These are phyloP conservation scores for Cylindrotheca closterium DNA, from an alignment of 108 stramenopile genomes.

Conservation along the genomic window DNA sequence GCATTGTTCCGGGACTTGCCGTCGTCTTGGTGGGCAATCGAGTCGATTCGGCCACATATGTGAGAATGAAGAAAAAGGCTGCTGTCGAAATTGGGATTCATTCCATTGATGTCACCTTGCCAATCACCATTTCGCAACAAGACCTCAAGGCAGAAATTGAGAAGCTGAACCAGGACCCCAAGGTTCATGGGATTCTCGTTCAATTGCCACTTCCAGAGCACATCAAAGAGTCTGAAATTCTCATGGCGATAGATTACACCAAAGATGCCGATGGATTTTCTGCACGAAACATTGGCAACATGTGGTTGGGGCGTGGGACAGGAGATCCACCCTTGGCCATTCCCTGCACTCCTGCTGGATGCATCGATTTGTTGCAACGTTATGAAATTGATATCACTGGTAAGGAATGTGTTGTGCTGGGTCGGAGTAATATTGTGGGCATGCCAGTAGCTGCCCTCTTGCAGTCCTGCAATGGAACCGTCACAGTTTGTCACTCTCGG, in stretches of 20 bases:
- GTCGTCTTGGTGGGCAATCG: conserved; percentile 89
- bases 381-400: conserved; percentile 78
- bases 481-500: conserved; percentile 90
- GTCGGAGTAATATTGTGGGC: conserved; percentile 84
- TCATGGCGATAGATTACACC: conserved; percentile 53
- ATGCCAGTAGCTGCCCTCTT: conserved; percentile 90
- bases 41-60: conserved; percentile 90
- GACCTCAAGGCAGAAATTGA: conserved; percentile 60
- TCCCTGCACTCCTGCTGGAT: conserved; percentile 86
- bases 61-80: conserved; percentile 95
- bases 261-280: conserved; percentile 97
- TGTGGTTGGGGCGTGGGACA: conserved; percentile 38
- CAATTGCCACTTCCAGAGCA: conserved; percentile 92
- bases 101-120: conserved; percentile 72
- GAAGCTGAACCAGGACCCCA: conserved; percentile 70
- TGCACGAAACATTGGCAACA: conserved; percentile 79
- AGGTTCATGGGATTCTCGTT: conserved; percentile 94
- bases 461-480: conserved; percentile 84
- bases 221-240: conserved; percentile 75
- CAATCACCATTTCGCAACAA: conserved; percentile 71
- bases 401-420: conserved; percentile 91
- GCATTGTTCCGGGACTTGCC: conserved; percentile 75
- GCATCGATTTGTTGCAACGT: conserved; percentile 92
- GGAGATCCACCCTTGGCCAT: conserved; percentile 53
- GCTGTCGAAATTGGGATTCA: conserved; percentile 78